phyloP scores from a whole-genome alignment of 305 asterid species.

The Fraxinus floribunda region DNA sequence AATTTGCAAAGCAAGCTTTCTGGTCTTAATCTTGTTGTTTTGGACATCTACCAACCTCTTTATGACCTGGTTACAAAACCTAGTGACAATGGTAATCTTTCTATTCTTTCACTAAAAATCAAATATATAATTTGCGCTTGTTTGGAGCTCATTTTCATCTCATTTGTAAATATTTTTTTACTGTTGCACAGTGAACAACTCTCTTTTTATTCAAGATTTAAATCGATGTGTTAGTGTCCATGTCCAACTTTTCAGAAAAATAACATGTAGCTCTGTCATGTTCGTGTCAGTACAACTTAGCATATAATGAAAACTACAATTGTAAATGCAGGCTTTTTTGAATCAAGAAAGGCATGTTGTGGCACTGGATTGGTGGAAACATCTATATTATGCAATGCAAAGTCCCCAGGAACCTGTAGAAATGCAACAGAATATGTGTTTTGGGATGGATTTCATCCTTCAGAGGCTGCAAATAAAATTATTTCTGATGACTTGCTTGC shows the following conservation, averaged over 20 bases:
- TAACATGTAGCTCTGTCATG: background rate
- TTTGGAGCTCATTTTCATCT: too few species aligned
- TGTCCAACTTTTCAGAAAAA: background rate
- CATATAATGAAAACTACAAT: background rate
- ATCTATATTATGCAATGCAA: too few species aligned
- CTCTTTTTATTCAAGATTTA: too few species aligned
- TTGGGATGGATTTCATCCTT: too few species aligned
- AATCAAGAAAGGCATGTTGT: slow-evolving; percentile 90
- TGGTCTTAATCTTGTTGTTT: slow-evolving; percentile 63
- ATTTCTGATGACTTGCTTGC: slow-evolving; percentile 65
- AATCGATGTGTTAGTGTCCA: background rate
- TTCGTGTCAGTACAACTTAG: background rate
- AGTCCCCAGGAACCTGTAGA: too few species aligned
- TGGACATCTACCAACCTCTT: slow-evolving; percentile 76
- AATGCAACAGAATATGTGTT: too few species aligned
- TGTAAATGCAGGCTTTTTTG: slow-evolving; percentile 58
- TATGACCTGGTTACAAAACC: slow-evolving; percentile 65
- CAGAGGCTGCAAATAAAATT: slow-evolving; percentile 61
- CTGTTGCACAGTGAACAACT: too few species aligned
- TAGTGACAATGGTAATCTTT: slow-evolving; percentile 52
- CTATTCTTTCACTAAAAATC: background rate
- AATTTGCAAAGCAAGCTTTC: slow-evolving; percentile 48
- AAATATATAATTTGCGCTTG: background rate
- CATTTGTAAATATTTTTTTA: too few species aligned
- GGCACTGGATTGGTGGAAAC: slow-evolving; percentile 7